Percentiles rank a stretch among this genome's conserved stretches.
phyloP scores from a whole-genome alignment of 352 stramenopile species.

The Vaucheria bursata region DNA sequence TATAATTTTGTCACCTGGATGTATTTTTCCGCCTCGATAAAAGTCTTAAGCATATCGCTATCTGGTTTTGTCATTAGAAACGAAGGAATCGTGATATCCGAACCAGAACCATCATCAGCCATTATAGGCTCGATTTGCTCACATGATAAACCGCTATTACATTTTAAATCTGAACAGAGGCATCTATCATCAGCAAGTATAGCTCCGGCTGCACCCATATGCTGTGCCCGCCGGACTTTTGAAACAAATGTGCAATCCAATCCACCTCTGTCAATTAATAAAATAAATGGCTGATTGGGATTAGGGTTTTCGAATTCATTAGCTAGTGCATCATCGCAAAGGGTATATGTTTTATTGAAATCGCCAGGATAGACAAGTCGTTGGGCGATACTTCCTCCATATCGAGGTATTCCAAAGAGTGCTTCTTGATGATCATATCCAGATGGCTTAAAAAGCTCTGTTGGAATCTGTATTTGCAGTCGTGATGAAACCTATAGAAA shows the following conservation, averaged over 20 bases:
- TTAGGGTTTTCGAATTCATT: slow-evolving; percentile 11
- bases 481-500: too few species aligned
- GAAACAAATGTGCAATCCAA: slow-evolving; percentile 85
- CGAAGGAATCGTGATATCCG: slow-evolving; percentile 89
- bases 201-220: slow-evolving; percentile 77
- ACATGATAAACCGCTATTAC: slow-evolving; percentile 57
- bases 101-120: slow-evolving; percentile 88
- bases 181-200: slow-evolving; percentile 93
- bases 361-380: slow-evolving; percentile 21
- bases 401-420: slow-evolving; percentile 87
- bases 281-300: slow-evolving; percentile 81
- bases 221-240: slow-evolving; percentile 78
- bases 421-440: slow-evolving; percentile 91
- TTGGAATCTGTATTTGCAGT: slow-evolving; percentile 66
- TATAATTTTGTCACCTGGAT: slow-evolving; percentile 81
- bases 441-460: slow-evolving; percentile 73
- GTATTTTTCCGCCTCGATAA: slow-evolving; percentile 54
- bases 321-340: slow-evolving; percentile 31
- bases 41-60: slow-evolving; percentile 79
- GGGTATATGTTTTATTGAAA: slow-evolving; percentile 9
- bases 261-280: slow-evolving; percentile 83
- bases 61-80: slow-evolving; percentile 80
- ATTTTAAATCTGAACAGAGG: slow-evolving; percentile 60
- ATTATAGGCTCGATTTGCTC: slow-evolving; percentile 57
- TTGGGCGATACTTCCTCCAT: slow-evolving; percentile 64